Base-by-base conservation (phyloP, 164 flowering plant species). In the Vitis cinerea region DNA sequence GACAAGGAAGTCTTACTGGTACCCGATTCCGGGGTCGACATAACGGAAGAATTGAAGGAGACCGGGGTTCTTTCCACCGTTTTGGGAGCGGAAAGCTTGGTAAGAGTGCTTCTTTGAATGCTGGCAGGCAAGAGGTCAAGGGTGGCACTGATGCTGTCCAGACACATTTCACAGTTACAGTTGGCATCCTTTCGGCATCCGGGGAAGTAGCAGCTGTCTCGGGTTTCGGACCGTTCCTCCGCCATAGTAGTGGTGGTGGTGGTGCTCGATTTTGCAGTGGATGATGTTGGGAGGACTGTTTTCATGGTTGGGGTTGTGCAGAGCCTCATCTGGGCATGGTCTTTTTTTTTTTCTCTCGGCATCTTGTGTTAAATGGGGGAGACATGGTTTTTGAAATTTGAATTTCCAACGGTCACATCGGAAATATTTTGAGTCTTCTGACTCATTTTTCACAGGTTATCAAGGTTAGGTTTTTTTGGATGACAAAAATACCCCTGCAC, bases 81-180 rank as follows among this genome's bases (percentile, higher is more conserved):
- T 14, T 51, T 23, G 1, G 82, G 73, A 30, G 76, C 57, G 0
- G 90, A 84, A 56, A 84, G 50, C 66, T 77, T 84, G 5, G 93
- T 81, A 61, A 84, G 77, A 2, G 92, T 73, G 79, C 86, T 81
- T 65, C 79, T 75, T 4, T 88, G 91, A n/a, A 59, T 19, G 73
- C 87, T 87, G 65, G 62, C 17, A 1, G 91, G 89, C 83, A 87
- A 82, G 59, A 92, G 92, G 66, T 94, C 97, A 11, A 88, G 90
- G 27, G 97, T 92, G 29, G 98, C 97, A 31, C 79, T 87, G 75
- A 92, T 83, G 83, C 98, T 94, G 3, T 84, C 97, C 48, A 87
- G 64, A 78, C 97, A 94, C 50, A 90, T 88, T 9, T 89, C 84
- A 73, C 98, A 94, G 65, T 68, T 68, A 85, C 98, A 94, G 52